Conservation (phyloP, 768 basidiomycete species). For the Cyathus striatus region DNA sequence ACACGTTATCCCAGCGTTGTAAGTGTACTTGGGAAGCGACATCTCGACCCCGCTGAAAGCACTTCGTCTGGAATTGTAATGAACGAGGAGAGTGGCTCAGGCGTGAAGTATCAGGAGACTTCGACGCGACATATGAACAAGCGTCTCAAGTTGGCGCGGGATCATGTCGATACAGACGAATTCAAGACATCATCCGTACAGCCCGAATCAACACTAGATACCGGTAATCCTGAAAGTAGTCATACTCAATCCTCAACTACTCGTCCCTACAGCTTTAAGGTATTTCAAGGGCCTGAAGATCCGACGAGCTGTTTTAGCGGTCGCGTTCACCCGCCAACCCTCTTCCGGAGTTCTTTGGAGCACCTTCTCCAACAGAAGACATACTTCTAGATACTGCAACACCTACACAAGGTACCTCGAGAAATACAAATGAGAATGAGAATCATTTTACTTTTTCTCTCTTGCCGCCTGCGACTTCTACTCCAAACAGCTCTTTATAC, state of each 20-base stretch:
- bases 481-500: conserved; percentile 41
- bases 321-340: conserved; percentile 46
- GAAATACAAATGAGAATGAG: conserved; percentile 46
- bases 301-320: conserved; percentile 29
- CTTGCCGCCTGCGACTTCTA: conserved; percentile 45
- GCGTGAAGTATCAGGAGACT: conserved; percentile 27
- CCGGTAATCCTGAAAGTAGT: conserved; percentile 11
- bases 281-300: conserved; percentile 41
- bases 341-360: conserved; percentile 47
- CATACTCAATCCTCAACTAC: conserved; percentile 12
- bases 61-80: conserved; percentile 32
- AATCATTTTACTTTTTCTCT: conserved; percentile 51
- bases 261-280: conserved; percentile 36
- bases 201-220: too few relatives aligned
- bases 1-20: conserved; percentile 35
- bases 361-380: conserved; percentile 28
- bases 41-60: conserved; percentile 45
- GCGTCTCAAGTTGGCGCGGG: conserved; percentile 33
- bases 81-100: conserved; percentile 37
- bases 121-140: conserved; percentile 48
- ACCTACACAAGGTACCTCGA: conserved; percentile 33
- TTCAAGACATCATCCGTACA: not conserved
- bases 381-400: conserved; percentile 6
- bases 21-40: conserved; percentile 61
- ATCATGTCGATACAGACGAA: not conserved